These are phyloP conservation scores for Alternaria triticina DNA, from an alignment of 2,329 filamentous ascomycete genomes.

Conservation along the genomic window DNA sequence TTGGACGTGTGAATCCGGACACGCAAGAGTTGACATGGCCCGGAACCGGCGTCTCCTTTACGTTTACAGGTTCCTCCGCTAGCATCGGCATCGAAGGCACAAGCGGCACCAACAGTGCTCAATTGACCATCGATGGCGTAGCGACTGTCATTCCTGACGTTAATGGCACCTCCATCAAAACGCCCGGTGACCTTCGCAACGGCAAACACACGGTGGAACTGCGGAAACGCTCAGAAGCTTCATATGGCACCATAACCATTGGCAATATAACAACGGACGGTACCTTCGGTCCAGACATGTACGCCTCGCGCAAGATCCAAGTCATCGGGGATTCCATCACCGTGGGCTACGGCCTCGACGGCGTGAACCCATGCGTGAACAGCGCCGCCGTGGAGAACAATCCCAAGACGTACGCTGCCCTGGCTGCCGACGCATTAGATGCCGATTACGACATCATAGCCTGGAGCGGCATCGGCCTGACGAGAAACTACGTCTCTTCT, in stretches of 20 bases:
- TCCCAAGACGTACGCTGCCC: slow-evolving; percentile 52
- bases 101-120: slow-evolving; percentile 44
- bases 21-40: slow-evolving; percentile 56
- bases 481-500: slow-evolving; percentile 47
- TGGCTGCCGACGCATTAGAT: slow-evolving; percentile 50
- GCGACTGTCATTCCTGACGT: slow-evolving; percentile 35
- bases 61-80: slow-evolving; percentile 51
- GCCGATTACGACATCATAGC: slow-evolving; percentile 55
- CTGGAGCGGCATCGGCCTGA: slow-evolving; percentile 55
- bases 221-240: slow-evolving; percentile 50
- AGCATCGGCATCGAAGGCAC: slow-evolving; percentile 42
- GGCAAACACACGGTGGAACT: slow-evolving; percentile 49
- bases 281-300: slow-evolving; percentile 21
- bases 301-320: slow-evolving; percentile 49
- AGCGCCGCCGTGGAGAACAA: slow-evolving; percentile 50
- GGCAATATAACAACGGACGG: slow-evolving; percentile 38
- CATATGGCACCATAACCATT: slow-evolving; percentile 44
- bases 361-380: slow-evolving; percentile 50
- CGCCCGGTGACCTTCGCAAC: slow-evolving; percentile 34
- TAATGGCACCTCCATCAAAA: slow-evolving; percentile 38
- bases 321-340: slow-evolving; percentile 56
- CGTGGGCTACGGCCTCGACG: slow-evolving; percentile 55
- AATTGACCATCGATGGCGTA: slow-evolving; percentile 44
- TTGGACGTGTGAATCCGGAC: slow-evolving; percentile 53
- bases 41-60: slow-evolving; percentile 52